Evolutionary conservation across 148 eudicot genomes (phyloP), one percentile per base, ranked within the genome.

Genomic region (Spergularia bocconei): DNA sequence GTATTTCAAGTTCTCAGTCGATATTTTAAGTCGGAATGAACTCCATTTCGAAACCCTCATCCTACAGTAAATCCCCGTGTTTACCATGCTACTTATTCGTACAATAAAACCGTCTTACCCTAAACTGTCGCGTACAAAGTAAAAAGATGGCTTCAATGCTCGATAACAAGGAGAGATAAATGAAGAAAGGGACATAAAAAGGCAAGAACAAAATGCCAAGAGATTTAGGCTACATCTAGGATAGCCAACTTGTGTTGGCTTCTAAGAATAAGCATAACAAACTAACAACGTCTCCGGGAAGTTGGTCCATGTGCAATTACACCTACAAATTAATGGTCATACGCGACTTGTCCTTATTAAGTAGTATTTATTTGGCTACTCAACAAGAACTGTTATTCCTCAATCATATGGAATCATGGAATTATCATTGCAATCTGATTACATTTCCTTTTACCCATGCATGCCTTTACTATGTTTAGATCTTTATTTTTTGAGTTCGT

Each of bases 241-340:
- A 8, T 19, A n/a, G 70, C 39, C 70, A 64, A 63, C 36, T 29
- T 29, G 75, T 36, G 36, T 44, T 21, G 48, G 16, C 19, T 59
- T 20, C n/a, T 72, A 25, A 11, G 14, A 41, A 44, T n/a, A 10
- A 69, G 60, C 59, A 69, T 5, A 44, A 44, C 10, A 44, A 44
- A 6, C 7, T 23, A 69, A n/a, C 41, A 64, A 61, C 60, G 57
- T 60, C 23, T 38, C 76, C 63, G 63, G 61, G 76, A 72, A 73
- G 44, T 23, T 51, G 19, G 38, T 61, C 75, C 75, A 41, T 14
- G 14, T 39, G 51, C 14, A 13, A 13, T 29, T 70, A 14, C 71
- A 15, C 21, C 7, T 13, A n/a, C 55, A 53, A 55, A 1, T 56
- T 14, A 33, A 21, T 67, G 72, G 61, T 53, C 23, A 14, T 47